A percentile compares a stretch with the other conserved stretches of the same genome.
phyloP scores from a whole-genome alignment of 768 basidiomycete genomes.

The Myochromella boudieri region DNA sequence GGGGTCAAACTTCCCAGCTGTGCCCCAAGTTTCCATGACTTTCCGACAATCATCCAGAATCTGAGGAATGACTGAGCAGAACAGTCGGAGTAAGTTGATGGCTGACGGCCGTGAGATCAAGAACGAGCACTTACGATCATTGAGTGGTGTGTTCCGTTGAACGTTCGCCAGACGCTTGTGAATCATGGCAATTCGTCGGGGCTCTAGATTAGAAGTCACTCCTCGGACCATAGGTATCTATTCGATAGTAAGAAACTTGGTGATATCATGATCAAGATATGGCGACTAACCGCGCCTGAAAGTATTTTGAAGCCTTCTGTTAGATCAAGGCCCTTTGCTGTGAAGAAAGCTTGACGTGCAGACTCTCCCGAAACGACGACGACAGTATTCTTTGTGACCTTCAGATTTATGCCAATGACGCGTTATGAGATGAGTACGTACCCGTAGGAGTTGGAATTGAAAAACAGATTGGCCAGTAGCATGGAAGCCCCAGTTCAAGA shows the following conservation, averaged over 20 bases:
- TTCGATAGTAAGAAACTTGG: constrained; percentile 15
- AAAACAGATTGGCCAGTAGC: constrained; percentile 65
- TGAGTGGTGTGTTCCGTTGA: constrained; percentile 62
- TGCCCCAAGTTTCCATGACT: constrained; percentile 65
- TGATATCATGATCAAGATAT: constrained; percentile 14
- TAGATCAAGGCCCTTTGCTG: constrained; percentile 68
- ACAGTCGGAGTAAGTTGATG: neutral
- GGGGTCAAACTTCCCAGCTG: constrained; percentile 65
- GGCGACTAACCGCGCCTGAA: constrained; percentile 66
- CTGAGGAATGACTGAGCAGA: constrained; percentile 56
- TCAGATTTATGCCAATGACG: neutral
- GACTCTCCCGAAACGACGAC: constrained; percentile 75
- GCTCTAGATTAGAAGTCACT: constrained; percentile 70
- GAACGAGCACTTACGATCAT: constrained; percentile 47
- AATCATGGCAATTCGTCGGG: constrained; percentile 59
- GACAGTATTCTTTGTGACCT: constrained; percentile 56
- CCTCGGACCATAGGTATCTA: constrained; percentile 78
- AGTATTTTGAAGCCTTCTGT: constrained; percentile 80
- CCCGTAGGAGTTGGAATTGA: constrained; percentile 67
- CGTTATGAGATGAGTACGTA: constrained; percentile 33
- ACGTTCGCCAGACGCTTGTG: constrained; percentile 68
- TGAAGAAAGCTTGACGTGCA: constrained; percentile 68
- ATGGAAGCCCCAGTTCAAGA: constrained; percentile 70
- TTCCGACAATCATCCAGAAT: constrained; percentile 65
- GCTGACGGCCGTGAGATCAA: constrained; percentile 12